Evolutionary conservation across 192 early-diverging fungal species (phyloP).

Genomic region (Coemansia sp.): DNA sequence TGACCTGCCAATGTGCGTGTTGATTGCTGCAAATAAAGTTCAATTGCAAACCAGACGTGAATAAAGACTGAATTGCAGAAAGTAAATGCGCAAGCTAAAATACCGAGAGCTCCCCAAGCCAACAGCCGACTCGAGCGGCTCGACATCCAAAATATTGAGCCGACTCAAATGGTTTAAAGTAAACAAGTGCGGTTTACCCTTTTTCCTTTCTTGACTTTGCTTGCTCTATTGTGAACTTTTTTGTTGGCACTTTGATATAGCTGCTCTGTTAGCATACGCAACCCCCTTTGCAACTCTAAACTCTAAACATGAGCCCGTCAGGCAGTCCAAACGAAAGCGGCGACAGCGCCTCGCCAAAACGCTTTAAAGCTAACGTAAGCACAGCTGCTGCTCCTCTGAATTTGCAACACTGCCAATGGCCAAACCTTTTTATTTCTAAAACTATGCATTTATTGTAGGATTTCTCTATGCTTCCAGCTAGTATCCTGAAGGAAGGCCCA

Average conservation of each 20-base stretch:
- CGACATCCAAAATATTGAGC: background rate
- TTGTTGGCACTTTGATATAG: background rate
- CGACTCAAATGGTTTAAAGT: background rate
- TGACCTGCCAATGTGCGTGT: too few species aligned
- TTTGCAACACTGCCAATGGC: background rate
- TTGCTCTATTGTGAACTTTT: background rate
- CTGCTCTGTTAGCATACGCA: background rate
- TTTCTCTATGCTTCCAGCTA: slow-evolving; percentile 19
- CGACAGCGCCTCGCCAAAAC: slow-evolving; percentile 22
- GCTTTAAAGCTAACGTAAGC: slow-evolving; percentile 31
- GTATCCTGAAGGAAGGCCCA: slow-evolving; percentile 29
- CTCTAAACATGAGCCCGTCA: background rate
- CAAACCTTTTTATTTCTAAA: background rate
- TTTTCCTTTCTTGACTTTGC: background rate
- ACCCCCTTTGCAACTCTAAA: background rate
- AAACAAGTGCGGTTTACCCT: slow-evolving; percentile 3
- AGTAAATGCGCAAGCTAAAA: too few species aligned
- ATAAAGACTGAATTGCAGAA: too few species aligned
- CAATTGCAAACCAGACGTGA: too few species aligned
- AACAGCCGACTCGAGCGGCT: too few species aligned
- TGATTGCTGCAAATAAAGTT: too few species aligned
- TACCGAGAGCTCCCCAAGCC: too few species aligned
- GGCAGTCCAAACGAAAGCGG: slow-evolving; percentile 3
- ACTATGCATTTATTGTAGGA: slow-evolving; percentile 9
- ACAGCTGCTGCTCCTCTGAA: background rate